Base-by-base conservation (phyloP, 2,329 filamentous ascomycete genomes). In the Sclerotinia subarctica region DNA sequence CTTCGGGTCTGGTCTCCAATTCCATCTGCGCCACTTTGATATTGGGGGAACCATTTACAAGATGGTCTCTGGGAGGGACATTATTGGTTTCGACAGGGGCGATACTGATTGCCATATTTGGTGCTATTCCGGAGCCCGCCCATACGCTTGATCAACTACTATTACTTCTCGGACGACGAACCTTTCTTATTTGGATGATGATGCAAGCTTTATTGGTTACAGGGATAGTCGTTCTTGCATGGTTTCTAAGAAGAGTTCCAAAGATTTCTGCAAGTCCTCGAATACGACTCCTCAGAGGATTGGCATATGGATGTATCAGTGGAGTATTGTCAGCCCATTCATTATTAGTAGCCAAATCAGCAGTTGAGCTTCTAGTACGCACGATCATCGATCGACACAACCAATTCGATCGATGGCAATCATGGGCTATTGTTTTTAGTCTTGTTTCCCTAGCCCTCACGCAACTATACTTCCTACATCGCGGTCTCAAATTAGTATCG, bases 1-100 rank as follows among this genome's bases (percentile, higher is more conserved):
- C 94, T 24, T 96, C 94, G 4, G 95, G 95, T 56, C 85, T 99
- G 67, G 95, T 99, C 70, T 99, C 99, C 84, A 99, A 99, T 82
- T 97, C 94, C 68, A 93, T 98, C 79, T 97, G 96, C 84, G 95
- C 95, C 70, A 96, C 93, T 56, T 82, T 98, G 68, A 92, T 98
- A 75, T 86, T 99, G 59, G 90, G 91, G 76, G 94, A 99, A 80
- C 92, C 94, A 5, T 99, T 98, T 80, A 98, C 95, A 64, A 87
- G 86, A 78, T 96, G 93, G 85, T 97, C 94, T n/a, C 84, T 96
- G 49, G 86, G 92, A 75, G 95, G 95, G 49, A 99, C 95, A 1
- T 75, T 95, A 64, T 86, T 99, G 62, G 95, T 98, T 53, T 94
- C 92, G 71, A 84, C 83, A 29, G 95, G 95, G 66, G 95, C 95